Evolutionary conservation across 2,329 filamentous ascomycete genomes (phyloP), one percentile per base, ranked within the genome.

Genomic region (Pseudonectria buxi): DNA sequence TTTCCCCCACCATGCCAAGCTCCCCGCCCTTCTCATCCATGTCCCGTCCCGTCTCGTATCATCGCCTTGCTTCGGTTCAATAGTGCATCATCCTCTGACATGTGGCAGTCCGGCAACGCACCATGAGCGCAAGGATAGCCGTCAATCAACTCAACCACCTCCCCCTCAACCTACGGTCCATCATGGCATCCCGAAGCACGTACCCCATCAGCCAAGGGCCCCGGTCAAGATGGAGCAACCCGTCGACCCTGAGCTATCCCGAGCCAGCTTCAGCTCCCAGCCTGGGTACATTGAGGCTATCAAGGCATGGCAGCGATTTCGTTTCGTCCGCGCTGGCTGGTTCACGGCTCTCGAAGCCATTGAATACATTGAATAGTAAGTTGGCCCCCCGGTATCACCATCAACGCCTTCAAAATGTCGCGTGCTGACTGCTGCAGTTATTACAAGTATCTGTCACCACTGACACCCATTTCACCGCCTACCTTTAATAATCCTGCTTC

Each of bases 261-360:
- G 66, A 45, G 50, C 68, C 27, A 62, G 67, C 38, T 50, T 68
- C 43, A 59, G 68, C 43, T 47, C 64, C 32, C 68, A 77, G 43
- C 65, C 71, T 22, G 71, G 78, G 33, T 81, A 81, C 48, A 65
- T 74, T 28, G 77, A 84, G 39, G 89, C 89, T 1, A 65, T 95
- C 40, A 81, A 78, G 51, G 83, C 87, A n/a, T 98, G 92, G 92
- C 79, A 82, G 2, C 74, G 87, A 44, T 89, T 95, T 58, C 81
- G 89, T 28, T 96, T 96, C 56, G 90, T 96, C n/a, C 81, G 88
- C 35, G 88, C 88, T 7, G 92, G 92, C 9, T 96, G 90, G 90
- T 92, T 98, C 58, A 94, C 88, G 0, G 85, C 90, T 1, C 80
- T 85, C 46, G 92, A 98, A 62, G 90, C 87, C 14, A 89, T 96